Evolutionary conservation across 2,329 filamentous ascomycete species (phyloP), one percentile per base, ranked within the genome.

Genomic region (Fusarium sp.): DNA sequence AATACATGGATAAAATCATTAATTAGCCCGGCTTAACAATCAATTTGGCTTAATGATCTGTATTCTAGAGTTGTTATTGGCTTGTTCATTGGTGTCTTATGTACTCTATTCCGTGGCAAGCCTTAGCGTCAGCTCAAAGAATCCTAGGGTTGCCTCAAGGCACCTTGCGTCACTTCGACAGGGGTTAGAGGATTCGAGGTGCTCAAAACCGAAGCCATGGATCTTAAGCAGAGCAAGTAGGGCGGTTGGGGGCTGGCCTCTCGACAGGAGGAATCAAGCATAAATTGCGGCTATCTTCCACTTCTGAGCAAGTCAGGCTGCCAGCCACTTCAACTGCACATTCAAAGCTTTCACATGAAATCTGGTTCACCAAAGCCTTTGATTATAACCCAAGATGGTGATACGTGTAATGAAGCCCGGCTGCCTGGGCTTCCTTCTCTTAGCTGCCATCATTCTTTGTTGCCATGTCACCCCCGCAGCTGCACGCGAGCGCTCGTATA

Each of bases 401-500:
- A 15, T 13, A 26, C 17, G 14, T 4, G 11, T 5, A 11, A 10
- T 7, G 28, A 40, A 13, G 21, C 7, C 31, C 9, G 19, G n/a
- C 8, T 42, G 17, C 1, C 5, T 26, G 1, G 14, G 42, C 33
- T n/a, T 45, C 9, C 31, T 45, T 1, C 15, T 53, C 2, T 17
- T 3, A 1, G 19, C 13, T 13, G 4, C 26, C 5, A 7, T 39
- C 14, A 38, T 57, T 15, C 13, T 69, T 36, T 14, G 17, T 14
- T 26, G n/a, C 11, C 19, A 52, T 17, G 22, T 53, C 28, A 13
- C 39, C 0, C 42, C 66, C 4, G 9, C 40, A 11, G 11, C 24
- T 10, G 66, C 62, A n/a, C 21, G 56, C 39, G 24, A 21, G 2
- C 66, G 66, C 39, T 69, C 67, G 4, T 57, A 42, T 13, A 36